phyloP scores from a whole-genome alignment of 208 protist genomes.

The Leishmania mexicana region DNA sequence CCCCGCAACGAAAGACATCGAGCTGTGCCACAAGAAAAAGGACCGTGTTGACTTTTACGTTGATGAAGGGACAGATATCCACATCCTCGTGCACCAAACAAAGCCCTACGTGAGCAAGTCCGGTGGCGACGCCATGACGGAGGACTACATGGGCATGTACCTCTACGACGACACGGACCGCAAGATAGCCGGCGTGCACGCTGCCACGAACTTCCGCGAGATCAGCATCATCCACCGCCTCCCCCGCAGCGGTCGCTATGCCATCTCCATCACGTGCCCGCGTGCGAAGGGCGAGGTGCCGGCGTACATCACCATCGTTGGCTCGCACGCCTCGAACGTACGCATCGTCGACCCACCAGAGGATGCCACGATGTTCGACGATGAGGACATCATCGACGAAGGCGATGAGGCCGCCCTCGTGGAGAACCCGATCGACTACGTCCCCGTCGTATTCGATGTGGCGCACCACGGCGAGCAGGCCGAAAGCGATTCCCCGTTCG shows the following conservation, averaged over 20 bases:
- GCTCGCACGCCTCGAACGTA: slow-evolving; percentile 38
- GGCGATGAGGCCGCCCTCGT: slow-evolving; percentile 42
- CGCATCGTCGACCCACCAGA: slow-evolving; percentile 68
- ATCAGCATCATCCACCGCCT: slow-evolving; percentile 69
- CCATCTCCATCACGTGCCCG: slow-evolving; percentile 72
- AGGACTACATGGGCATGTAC: slow-evolving; percentile 86
- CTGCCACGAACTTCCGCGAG: slow-evolving; percentile 86
- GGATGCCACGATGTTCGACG: slow-evolving; percentile 71
- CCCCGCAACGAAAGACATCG: slow-evolving; percentile 37
- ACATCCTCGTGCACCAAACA: slow-evolving; percentile 73
- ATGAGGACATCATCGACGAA: slow-evolving; percentile 77
- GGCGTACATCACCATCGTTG: slow-evolving; percentile 50
- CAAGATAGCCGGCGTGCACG: slow-evolving; percentile 60
- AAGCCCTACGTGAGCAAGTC: slow-evolving; percentile 48
- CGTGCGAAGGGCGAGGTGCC: slow-evolving; percentile 61
- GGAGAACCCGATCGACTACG: slow-evolving; percentile 59
- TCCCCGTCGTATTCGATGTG: slow-evolving; percentile 31
- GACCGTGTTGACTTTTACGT: slow-evolving; percentile 83
- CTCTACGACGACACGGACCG: slow-evolving; percentile 72
- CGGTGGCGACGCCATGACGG: slow-evolving; percentile 70
- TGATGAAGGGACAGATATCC: slow-evolving; percentile 62
- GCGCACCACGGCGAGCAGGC: slow-evolving; percentile 24
- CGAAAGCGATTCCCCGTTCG: slow-evolving; percentile 57
- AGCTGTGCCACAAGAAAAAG: slow-evolving; percentile 50
- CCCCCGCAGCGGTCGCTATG: slow-evolving; percentile 60